A percentile compares a stretch with the other conserved stretches of the same genome.
Conservation (phyloP, 345 rosid genomes). For the Ceriops tagal region DNA sequence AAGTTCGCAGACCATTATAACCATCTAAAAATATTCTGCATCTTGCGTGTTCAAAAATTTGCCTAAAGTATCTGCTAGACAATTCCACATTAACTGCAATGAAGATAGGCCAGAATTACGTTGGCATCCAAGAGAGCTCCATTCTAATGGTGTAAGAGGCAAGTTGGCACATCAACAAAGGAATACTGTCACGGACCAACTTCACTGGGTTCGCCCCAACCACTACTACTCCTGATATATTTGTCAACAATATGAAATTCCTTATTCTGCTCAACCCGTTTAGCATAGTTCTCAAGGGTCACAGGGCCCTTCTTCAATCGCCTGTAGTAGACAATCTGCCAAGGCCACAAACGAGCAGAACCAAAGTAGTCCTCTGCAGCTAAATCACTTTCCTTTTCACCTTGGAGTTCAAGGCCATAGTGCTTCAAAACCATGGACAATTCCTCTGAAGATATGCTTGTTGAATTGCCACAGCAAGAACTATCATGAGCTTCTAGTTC, state of each 20-base stretch:
- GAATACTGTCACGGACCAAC: slow-evolving; percentile 16
- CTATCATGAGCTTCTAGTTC: slow-evolving; percentile 21
- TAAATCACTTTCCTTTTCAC: slow-evolving; percentile 27
- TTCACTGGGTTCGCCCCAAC: slow-evolving; percentile 36
- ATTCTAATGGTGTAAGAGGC: too few species aligned
- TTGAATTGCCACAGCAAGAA: slow-evolving; percentile 12
- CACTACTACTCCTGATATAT: slow-evolving; percentile 45
- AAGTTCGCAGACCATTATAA: neutral
- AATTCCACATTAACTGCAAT: slow-evolving; percentile 14
- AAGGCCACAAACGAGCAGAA: slow-evolving; percentile 48
- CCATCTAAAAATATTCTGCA: slow-evolving; percentile 5
- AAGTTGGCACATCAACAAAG: neutral
- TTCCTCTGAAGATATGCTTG: slow-evolving; percentile 34
- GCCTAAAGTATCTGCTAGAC: slow-evolving; percentile 9
- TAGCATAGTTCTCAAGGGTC: slow-evolving; percentile 40
- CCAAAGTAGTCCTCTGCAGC: slow-evolving; percentile 36
- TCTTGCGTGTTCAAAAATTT: slow-evolving; percentile 32
- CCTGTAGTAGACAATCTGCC: slow-evolving; percentile 41
- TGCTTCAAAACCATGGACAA: slow-evolving; percentile 39
- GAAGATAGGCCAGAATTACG: neutral
- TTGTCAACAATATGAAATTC: slow-evolving; percentile 45
- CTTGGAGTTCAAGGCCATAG: slow-evolving; percentile 32
- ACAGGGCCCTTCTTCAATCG: slow-evolving; percentile 51
- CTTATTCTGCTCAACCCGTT: slow-evolving; percentile 41
- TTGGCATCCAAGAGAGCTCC: too few species aligned